A percentile compares a stretch with the other conserved stretches of the same genome.
phyloP scores from a whole-genome alignment of 345 rosid species.

The Luvunga scandens region DNA sequence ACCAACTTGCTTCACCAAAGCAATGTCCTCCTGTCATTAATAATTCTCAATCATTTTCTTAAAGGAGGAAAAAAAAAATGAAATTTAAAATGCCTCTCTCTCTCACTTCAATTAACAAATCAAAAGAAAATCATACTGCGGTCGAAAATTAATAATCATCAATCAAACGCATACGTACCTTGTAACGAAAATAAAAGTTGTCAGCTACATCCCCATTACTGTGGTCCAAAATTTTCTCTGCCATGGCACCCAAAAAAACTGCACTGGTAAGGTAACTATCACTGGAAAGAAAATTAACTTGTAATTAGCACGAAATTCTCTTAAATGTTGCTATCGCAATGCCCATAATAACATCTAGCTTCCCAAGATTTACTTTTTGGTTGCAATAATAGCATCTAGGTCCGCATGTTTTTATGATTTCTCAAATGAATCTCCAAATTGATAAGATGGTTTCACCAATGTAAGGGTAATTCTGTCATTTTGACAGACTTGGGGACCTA shows the following conservation, averaged over 20 bases:
- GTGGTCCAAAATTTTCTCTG: constrained; percentile 37
- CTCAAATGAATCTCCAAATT: no score
- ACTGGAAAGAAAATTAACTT: not conserved
- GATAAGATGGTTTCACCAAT: no score
- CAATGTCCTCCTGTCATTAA: constrained; percentile 37
- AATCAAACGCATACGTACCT: constrained; percentile 18
- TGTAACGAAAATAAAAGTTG: constrained; percentile 35
- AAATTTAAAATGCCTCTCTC: not conserved
- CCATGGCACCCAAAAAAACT: not conserved
- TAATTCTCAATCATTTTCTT: not conserved
- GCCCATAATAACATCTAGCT: no score
- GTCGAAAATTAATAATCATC: not conserved
- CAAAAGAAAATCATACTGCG: not conserved
- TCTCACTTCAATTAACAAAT: not conserved
- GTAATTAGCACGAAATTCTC: no score
- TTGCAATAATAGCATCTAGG: no score
- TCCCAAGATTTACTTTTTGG: no score
- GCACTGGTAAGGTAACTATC: not conserved
- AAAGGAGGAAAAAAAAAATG: not conserved
- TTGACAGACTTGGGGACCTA: no score
- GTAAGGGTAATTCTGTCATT: no score
- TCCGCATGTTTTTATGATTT: no score
- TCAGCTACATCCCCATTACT: constrained; percentile 44
- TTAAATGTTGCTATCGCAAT: no score
- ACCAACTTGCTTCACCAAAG: constrained; percentile 35